A percentile compares a stretch with the other conserved stretches of the same genome.
phyloP scores from a whole-genome alignment of 2,329 filamentous ascomycete species.

The Beauveria caledonica region DNA sequence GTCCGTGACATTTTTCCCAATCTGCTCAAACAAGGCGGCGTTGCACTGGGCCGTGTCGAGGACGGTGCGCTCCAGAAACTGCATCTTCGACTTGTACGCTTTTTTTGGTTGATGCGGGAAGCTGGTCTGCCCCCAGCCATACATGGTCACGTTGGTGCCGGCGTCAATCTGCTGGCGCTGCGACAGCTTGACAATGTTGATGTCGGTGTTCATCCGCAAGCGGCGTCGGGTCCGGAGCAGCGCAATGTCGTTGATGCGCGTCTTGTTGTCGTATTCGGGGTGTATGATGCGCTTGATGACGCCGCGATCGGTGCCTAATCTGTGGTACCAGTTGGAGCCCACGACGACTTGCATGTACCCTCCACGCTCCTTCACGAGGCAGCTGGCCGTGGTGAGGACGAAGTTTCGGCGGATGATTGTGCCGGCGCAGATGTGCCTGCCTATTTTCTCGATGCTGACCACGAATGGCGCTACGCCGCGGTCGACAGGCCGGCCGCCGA shows the following conservation, averaged over 20 bases:
- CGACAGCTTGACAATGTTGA: background rate
- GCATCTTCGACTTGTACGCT: background rate
- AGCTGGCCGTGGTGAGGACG: constrained; percentile 5
- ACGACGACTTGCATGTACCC: background rate
- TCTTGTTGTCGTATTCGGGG: background rate
- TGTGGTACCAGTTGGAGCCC: background rate
- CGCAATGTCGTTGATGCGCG: background rate
- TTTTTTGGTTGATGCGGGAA: background rate
- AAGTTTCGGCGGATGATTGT: background rate
- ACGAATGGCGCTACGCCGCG: background rate
- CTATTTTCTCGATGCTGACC: constrained; percentile 1
- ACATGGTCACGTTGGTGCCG: constrained; percentile 7
- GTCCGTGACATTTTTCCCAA: background rate
- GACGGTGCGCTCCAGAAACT: background rate
- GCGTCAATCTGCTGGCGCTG: background rate
- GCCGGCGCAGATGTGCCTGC: background rate
- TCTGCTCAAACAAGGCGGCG: background rate
- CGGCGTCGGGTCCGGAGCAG: background rate
- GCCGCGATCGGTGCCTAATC: background rate
- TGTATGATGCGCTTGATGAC: background rate
- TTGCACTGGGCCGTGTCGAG: background rate
- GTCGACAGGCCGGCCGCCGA: background rate
- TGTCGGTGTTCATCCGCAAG: background rate
- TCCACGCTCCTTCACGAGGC: background rate
- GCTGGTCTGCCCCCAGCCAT: constrained; percentile 8